phyloP scores from a whole-genome alignment of 192 early-diverging fungal species.

The Coemansia pectinata region DNA sequence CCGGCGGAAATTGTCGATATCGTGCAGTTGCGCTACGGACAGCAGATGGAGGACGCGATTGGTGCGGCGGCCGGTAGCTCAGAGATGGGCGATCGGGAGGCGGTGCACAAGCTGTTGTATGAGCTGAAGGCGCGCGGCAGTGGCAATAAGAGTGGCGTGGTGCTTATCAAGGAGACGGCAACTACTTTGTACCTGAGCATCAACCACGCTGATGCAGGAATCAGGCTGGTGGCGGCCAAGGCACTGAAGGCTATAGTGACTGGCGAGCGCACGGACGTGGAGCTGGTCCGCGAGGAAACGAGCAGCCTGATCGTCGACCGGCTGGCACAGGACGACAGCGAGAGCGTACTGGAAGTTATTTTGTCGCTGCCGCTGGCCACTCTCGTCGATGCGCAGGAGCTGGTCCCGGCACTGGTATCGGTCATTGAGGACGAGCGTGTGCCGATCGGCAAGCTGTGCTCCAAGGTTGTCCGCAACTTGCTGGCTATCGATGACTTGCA shows the following conservation, averaged over 20 bases:
- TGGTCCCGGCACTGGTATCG: constrained; percentile 23
- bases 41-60: constrained; percentile 38
- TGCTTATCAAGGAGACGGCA: constrained; percentile 64
- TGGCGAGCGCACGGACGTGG: constrained; percentile 36
- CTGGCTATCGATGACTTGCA: constrained; percentile 18
- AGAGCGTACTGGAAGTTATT: constrained; percentile 23
- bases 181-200: constrained; percentile 84
- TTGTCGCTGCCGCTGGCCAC: constrained; percentile 24
- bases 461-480: constrained; percentile 9
- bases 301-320: constrained; percentile 25
- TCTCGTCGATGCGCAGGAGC: constrained; percentile 5
- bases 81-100: neutral
- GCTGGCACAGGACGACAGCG: constrained; percentile 39
- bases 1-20: constrained; percentile 17
- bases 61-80: constrained; percentile 19
- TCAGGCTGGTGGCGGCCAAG: constrained; percentile 71
- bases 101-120: constrained; percentile 34
- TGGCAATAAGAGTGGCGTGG: constrained; percentile 13
- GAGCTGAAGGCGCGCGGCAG: constrained; percentile 28
- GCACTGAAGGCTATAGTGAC: constrained; percentile 61
- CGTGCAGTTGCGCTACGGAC: constrained; percentile 29
- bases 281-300: constrained; percentile 18
- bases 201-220: constrained; percentile 66
- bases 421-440: constrained; percentile 29
- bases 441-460: constrained; percentile 7